phyloP scores from a whole-genome alignment of 129 eudicot species.

The Centaurea solstitialis region DNA sequence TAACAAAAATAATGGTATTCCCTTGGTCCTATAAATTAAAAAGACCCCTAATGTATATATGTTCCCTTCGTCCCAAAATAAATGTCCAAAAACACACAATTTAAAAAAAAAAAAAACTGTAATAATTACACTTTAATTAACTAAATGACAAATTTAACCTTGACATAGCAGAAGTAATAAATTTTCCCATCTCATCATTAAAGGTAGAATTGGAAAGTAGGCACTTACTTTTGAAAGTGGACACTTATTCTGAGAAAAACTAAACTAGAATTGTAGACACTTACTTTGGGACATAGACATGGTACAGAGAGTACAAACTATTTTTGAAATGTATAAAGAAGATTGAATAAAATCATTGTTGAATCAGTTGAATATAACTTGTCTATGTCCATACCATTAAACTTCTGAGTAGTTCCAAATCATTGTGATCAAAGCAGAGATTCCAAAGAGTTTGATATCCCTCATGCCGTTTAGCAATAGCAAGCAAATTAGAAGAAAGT shows the following conservation, averaged over 20 bases:
- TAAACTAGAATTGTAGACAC: not conserved
- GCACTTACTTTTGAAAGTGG: not conserved
- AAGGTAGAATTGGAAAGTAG: not conserved
- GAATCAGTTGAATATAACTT: not conserved
- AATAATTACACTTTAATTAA: not conserved
- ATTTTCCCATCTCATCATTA: not conserved
- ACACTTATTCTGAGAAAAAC: not conserved
- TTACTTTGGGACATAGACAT: not conserved
- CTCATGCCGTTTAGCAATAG: constrained; percentile 83
- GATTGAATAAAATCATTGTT: not conserved
- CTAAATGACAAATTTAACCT: not conserved
- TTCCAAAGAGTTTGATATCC: constrained; percentile 89
- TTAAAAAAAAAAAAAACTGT: not conserved
- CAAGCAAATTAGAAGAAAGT: constrained; percentile 67
- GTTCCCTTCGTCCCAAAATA: not conserved
- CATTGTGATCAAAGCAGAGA: constrained; percentile 80
- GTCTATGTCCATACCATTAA: constrained; percentile 65
- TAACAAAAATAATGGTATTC: not conserved
- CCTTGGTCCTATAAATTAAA: not conserved
- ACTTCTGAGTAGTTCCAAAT: constrained; percentile 69
- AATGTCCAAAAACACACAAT: too few species aligned
- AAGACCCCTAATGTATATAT: not conserved
- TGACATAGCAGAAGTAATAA: not conserved
- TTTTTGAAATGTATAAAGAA: constrained; percentile 3
- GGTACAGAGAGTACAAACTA: not conserved